Evolutionary conservation across 352 stramenopile species (phyloP).

Genomic region (Pythium phragmiticola): DNA sequence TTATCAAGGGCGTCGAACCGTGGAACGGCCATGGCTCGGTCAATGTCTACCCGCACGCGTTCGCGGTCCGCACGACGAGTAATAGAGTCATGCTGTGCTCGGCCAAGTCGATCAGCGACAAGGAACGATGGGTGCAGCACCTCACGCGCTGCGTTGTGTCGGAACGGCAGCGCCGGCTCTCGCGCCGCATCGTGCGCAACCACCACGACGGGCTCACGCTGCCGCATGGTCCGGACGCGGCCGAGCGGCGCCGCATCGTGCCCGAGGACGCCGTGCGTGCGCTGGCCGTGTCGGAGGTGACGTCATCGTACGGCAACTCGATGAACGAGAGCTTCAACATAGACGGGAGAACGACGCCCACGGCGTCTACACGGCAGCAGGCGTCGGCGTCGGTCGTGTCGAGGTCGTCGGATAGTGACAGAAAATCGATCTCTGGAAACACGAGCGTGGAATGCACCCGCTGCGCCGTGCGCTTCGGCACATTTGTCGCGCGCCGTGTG

Average conservation of each 20-base stretch:
- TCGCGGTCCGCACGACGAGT: constrained; percentile 56
- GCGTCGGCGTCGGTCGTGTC: constrained; percentile 20
- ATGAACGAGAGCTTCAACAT: constrained; percentile 15
- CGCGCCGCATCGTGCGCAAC: constrained; percentile 19
- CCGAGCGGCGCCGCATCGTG: constrained; percentile 46
- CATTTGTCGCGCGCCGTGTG: constrained; percentile 43
- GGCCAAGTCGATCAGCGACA: constrained; percentile 39
- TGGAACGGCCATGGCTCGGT: constrained; percentile 63
- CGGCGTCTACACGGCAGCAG: constrained; percentile 2
- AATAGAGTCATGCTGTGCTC: constrained; percentile 65
- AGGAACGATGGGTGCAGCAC: constrained; percentile 45
- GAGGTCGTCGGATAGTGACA: constrained; percentile 16
- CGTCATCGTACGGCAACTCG: constrained; percentile 5
- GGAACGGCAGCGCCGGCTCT: constrained; percentile 26
- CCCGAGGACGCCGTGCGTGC: constrained; percentile 46
- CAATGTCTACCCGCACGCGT: constrained; percentile 53
- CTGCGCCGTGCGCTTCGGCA: constrained; percentile 54
- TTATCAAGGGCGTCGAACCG: constrained; percentile 50
- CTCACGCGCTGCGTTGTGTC: constrained; percentile 34
- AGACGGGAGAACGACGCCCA: constrained; percentile 1
- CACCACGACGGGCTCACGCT: constrained; percentile 19
- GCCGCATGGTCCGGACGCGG: constrained; percentile 22
- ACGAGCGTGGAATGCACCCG: constrained; percentile 35
- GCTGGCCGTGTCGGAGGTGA: constrained; percentile 3
- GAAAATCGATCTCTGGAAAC: neutral